Percentiles rank a stretch among this genome's conserved stretches.
Conservation (phyloP, 495 filamentous ascomycete genomes). For the Antarctomyces pellizariae region DNA sequence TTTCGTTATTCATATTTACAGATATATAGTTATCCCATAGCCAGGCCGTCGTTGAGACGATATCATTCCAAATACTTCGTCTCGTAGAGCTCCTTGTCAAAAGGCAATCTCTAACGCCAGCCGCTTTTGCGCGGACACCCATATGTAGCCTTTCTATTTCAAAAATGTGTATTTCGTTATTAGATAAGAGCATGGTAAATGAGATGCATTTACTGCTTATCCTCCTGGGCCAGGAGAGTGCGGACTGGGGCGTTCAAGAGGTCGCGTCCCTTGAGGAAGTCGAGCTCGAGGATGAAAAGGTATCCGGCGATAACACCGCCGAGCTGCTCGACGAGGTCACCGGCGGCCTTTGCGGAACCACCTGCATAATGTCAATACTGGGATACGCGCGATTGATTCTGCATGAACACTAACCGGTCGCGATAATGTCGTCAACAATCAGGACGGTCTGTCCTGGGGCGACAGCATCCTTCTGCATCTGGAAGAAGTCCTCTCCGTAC, state of each 20-base stretch:
- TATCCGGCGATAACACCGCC: slow-evolving; percentile 72
- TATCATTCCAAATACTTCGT: too few relatives aligned
- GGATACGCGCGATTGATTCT: slow-evolving; percentile 1
- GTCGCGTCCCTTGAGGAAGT: slow-evolving; percentile 76
- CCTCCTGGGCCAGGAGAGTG: too few relatives aligned
- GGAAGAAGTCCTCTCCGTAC: slow-evolving; percentile 89
- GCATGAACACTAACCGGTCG: slow-evolving; percentile 46
- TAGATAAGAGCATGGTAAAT: too few relatives aligned
- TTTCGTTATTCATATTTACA: too few relatives aligned
- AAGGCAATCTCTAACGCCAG: too few relatives aligned
- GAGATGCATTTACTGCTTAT: too few relatives aligned
- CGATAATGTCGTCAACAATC: slow-evolving; percentile 94
- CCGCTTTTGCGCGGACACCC: too few relatives aligned
- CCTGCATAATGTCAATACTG: slow-evolving; percentile 24
- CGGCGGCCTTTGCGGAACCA: slow-evolving; percentile 77
- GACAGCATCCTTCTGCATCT: slow-evolving; percentile 75
- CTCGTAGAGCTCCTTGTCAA: too few relatives aligned
- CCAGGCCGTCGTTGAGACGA: too few relatives aligned
- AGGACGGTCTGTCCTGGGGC: slow-evolving; percentile 74
- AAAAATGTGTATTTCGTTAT: too few relatives aligned
- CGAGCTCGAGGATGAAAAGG: slow-evolving; percentile 88
- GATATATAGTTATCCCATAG: too few relatives aligned
- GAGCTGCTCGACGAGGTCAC: slow-evolving; percentile 60
- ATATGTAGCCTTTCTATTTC: too few relatives aligned
- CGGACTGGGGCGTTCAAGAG: slow-evolving; percentile 66